phyloP scores from a whole-genome alignment of 2,329 filamentous ascomycete species.

The Didymella pinodella region DNA sequence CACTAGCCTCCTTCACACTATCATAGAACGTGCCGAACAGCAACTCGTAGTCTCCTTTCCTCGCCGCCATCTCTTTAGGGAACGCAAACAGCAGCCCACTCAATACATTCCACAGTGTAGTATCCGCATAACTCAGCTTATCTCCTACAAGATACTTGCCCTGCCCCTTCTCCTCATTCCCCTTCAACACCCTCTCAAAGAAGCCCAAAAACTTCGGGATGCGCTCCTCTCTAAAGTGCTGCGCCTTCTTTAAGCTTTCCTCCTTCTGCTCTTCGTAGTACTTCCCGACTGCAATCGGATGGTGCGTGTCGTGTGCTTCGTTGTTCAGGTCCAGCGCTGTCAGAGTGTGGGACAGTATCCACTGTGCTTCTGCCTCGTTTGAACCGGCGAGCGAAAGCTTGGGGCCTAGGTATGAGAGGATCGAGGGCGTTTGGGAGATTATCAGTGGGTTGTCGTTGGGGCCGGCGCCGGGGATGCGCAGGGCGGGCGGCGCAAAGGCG shows the following conservation, averaged over 20 bases:
- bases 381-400: slow-evolving; percentile 65
- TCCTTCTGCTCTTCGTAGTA: slow-evolving; percentile 81
- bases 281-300: slow-evolving; percentile 66
- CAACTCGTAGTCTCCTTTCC: slow-evolving; percentile 65
- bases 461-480: slow-evolving; percentile 60
- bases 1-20: slow-evolving; percentile 67
- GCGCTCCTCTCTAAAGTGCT: slow-evolving; percentile 66
- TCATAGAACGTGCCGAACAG: slow-evolving; percentile 70
- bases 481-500: slow-evolving; percentile 70
- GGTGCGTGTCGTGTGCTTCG: slow-evolving; percentile 78
- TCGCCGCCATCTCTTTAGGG: slow-evolving; percentile 68
- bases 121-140: slow-evolving; percentile 73
- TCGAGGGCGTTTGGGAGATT: slow-evolving; percentile 75
- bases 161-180: slow-evolving; percentile 64
- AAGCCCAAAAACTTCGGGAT: slow-evolving; percentile 77
- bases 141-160: slow-evolving; percentile 72
- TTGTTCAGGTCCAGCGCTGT: slow-evolving; percentile 76
- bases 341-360: slow-evolving; percentile 69
- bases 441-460: slow-evolving; percentile 64
- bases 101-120: slow-evolving; percentile 74
- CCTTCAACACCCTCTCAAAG: slow-evolving; percentile 71
- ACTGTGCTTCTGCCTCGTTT: slow-evolving; percentile 60
- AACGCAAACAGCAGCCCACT: slow-evolving; percentile 69
- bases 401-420: slow-evolving; percentile 73
- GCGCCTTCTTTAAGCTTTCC: slow-evolving; percentile 66